These are phyloP conservation scores for Colletotrichum graminicola DNA, from an alignment of 2,329 filamentous ascomycete species.

Conservation along the genomic window DNA sequence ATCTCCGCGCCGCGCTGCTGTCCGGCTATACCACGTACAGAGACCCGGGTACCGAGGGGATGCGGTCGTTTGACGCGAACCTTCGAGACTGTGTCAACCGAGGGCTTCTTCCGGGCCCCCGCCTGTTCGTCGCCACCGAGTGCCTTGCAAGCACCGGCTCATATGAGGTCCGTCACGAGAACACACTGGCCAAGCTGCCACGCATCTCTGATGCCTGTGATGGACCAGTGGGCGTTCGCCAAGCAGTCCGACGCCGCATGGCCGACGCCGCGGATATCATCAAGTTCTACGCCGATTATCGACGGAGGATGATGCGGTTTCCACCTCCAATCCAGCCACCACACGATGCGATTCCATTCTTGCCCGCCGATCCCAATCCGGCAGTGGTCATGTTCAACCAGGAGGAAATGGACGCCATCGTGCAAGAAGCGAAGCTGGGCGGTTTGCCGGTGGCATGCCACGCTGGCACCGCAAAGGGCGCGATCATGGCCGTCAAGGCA, in stretches of 20 bases:
- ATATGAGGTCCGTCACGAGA: constrained; percentile 64
- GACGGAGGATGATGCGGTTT: constrained; percentile 58
- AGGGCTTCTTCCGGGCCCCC: constrained; percentile 65
- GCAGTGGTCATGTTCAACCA: constrained; percentile 60
- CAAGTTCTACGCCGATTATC: constrained; percentile 66
- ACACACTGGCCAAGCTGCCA: constrained; percentile 49
- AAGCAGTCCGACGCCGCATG: constrained; percentile 60
- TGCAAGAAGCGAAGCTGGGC: constrained; percentile 58
- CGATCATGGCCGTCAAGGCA: constrained; percentile 59
- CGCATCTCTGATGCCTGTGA: constrained; percentile 59
- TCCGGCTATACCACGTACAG: constrained; percentile 71
- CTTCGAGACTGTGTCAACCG: constrained; percentile 67
- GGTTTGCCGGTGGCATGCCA: constrained; percentile 59
- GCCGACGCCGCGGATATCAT: constrained; percentile 63
- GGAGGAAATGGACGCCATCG: constrained; percentile 64
- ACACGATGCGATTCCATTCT: constrained; percentile 46
- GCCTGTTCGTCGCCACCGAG: constrained; percentile 67
- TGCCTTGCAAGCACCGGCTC: constrained; percentile 62
- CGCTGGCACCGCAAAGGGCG: constrained; percentile 55
- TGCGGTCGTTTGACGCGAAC: constrained; percentile 62
- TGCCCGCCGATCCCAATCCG: constrained; percentile 52
- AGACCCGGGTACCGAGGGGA: constrained; percentile 66
- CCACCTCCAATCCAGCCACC: constrained; percentile 47
- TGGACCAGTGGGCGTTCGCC: constrained; percentile 59
- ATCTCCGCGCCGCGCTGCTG: constrained; percentile 63